Base-by-base conservation (phyloP, 768 basidiomycete genomes). In the Russula abietina region DNA sequence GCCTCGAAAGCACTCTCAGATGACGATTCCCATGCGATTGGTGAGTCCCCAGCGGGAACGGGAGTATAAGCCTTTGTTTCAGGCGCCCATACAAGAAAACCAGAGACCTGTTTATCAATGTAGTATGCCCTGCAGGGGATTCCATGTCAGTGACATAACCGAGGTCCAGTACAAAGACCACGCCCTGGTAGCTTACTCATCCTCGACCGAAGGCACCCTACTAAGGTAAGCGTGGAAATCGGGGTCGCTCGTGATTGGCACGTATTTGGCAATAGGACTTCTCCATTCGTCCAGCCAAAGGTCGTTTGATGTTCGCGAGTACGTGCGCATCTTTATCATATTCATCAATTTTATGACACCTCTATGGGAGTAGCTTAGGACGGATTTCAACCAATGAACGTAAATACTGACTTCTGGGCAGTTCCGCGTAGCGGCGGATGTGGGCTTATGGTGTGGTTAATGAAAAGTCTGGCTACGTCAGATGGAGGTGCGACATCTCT, bases 321-420 rank as follows among this genome's bases (percentile, higher is more conserved):
- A 88, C 9, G 85, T 88, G 61, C 91, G 82, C 61, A 90, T 82
- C 74, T 92, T 92, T 70, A 91, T 78, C 68, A 84, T 83, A 38
- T 81, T 79, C 46, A 85, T 76, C 41, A 90, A 70, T 70, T 86
- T 88, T 19, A 85, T 80, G 28, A 91, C 73, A 11, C 84, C 89
- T 62, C 89, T 90, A 64, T 19, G 24, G 16, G 68, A 48, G 28
- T 41, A 52, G 38, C 28, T 62, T 59, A 24, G 53, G 14, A 67
- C 22, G 57, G 53, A 41, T 56, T 32, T 45, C 56, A 39, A 43
- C 24, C 39, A 39, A 38, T 28, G 54, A 46, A 51, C 43, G 5
- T 28, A 57, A 26, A 49, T 39, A 68, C 75, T 60, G 73, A 88
- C 89, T 79, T 80, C 66, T 91, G 87, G 1, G 83, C 84, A 57